These are phyloP conservation scores for Forsythia suspensa DNA, from an alignment of 257 asterid species.

Conservation along the genomic window DNA sequence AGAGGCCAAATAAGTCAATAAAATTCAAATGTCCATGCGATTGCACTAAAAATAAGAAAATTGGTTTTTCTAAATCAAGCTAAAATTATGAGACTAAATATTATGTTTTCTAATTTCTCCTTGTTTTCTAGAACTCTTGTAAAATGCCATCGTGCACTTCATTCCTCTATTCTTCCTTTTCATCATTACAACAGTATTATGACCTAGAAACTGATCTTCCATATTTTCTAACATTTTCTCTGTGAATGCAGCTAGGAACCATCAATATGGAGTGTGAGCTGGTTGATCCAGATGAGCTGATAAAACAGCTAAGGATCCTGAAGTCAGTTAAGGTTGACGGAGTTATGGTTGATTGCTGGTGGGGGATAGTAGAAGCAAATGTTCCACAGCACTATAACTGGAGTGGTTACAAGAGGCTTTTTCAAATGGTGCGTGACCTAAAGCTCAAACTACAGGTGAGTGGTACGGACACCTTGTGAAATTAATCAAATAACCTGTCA, in stretches of 20 bases:
- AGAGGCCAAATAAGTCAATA: background rate
- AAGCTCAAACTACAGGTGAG: conserved; percentile 65
- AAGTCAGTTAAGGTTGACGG: conserved; percentile 70
- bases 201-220: conserved; percentile 4
- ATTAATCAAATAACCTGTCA: background rate
- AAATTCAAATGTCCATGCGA: background rate
- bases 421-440: conserved; percentile 52
- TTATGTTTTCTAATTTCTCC: background rate
- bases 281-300: conserved; percentile 50
- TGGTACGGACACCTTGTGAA: background rate
- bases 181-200: background rate
- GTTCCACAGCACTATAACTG: conserved; percentile 67
- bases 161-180: background rate
- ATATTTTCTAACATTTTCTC: background rate
- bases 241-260: conserved; percentile 47
- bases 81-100: background rate
- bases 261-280: conserved; percentile 62
- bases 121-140: background rate
- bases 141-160: background rate
- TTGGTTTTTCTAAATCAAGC: background rate
- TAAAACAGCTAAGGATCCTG: conserved; percentile 46
- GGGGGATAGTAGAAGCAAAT: conserved; percentile 79
- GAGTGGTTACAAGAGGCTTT: conserved; percentile 64
- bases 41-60: background rate
- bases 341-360: conserved; percentile 86